Conservation (phyloP, 2,329 filamentous ascomycete genomes). For the Nemania sp. region DNA sequence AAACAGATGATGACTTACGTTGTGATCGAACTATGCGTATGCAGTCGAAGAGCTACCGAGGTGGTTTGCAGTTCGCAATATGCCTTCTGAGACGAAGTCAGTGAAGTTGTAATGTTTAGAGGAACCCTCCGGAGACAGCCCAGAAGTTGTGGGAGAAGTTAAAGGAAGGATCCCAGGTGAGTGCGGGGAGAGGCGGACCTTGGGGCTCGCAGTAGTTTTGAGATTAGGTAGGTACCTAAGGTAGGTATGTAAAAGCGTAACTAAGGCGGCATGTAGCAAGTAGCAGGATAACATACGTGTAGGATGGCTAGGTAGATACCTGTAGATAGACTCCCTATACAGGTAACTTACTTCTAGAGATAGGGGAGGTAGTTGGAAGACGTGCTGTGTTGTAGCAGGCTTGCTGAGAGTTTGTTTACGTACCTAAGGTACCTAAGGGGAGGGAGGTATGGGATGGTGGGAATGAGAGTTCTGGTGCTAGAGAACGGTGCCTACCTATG, state of each 20-base stretch:
- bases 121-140: neutral
- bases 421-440: neutral
- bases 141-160: neutral
- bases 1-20: slow-evolving; percentile 12
- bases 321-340: too few relatives aligned
- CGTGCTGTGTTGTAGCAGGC: too few relatives aligned
- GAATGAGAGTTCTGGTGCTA: slow-evolving; percentile 6
- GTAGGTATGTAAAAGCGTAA: neutral
- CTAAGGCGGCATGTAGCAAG: neutral
- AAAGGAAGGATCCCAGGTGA: neutral
- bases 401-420: too few relatives aligned
- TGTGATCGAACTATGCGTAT: neutral
- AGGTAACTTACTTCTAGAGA: too few relatives aligned
- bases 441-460: neutral
- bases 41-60: neutral
- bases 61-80: neutral
- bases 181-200: neutral
- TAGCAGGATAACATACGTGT: neutral
- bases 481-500: neutral
- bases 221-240: neutral
- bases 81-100: neutral
- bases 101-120: neutral
- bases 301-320: neutral
- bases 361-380: too few relatives aligned
- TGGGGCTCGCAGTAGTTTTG: neutral